Evolutionary conservation across 768 basidiomycete genomes (phyloP), one percentile per base, ranked within the genome.

Genomic region (Panaeolus papilionaceus): DNA sequence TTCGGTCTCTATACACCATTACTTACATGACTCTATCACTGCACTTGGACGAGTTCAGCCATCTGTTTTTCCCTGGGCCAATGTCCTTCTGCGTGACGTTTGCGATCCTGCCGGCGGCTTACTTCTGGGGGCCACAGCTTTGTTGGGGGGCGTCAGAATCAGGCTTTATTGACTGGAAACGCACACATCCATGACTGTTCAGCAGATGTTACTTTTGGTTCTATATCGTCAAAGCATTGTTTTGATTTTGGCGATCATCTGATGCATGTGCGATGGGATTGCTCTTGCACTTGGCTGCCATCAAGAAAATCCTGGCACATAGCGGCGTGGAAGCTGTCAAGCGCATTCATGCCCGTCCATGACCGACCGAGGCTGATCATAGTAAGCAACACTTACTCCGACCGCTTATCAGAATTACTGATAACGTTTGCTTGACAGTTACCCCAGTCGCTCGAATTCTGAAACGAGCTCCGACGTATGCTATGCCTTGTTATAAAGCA

Each of bases 321-420:
- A 7, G 47, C 47, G 16, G 42, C 16, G 42, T 44, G 42, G 11
- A 44, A 44, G 42, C 2, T 44, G 18, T 6, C 18, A 26, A 51
- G 20, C 26, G 7, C 20, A 18, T 51, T 23, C 20, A 51, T 20
- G 47, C 18, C 47, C 47, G 47, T 51, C 7, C 20, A 23, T 51
- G 26, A 1, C 47, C 47, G 47, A 11, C 8, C 47, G 23, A 9
- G 7, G 12, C 1, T 26, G 10, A 20, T 51, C 11, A 51, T 20
- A 51, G 47, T 51, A 23, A 51, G 47, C 47, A 20, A 4, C 6
- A 26, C 6, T 51, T 51, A 26, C 8, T 23, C 47, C 47, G 47
- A 51, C 47, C 47, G 47, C 47, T 51, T 51, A 51, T 51, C 47
- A 51, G 47, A 26, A 26, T 51, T 51, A 9, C 20, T 23, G 47